Evolutionary conservation across 371 early-diverging fungal species (phyloP).

Genomic region (Batrachochytrium dendrobatidis): DNA sequence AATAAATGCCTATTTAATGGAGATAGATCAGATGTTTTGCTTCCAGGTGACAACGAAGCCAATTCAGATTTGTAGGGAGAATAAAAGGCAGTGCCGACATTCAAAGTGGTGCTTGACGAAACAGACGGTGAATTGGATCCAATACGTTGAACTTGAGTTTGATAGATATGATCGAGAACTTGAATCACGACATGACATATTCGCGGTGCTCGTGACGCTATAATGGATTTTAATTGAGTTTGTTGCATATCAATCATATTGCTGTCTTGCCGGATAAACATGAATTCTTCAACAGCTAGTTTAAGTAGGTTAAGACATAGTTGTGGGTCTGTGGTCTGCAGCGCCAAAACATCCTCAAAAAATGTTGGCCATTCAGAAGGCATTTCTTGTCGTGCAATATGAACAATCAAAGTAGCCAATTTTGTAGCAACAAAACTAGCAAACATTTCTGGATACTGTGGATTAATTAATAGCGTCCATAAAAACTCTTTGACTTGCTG

Average conservation of each 20-base stretch:
- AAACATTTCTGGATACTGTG: background rate
- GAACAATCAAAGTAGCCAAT: background rate
- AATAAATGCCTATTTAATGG: no score
- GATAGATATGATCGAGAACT: background rate
- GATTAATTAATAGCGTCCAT: background rate
- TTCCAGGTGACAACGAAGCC: no score
- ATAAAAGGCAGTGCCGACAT: no score
- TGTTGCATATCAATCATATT: background rate
- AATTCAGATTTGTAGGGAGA: no score
- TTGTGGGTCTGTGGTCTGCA: background rate
- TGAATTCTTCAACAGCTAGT: background rate
- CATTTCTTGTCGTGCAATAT: background rate
- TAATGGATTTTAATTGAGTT: background rate
- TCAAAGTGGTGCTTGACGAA: no score
- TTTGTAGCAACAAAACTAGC: background rate
- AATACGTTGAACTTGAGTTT: no score
- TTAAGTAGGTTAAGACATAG: conserved; percentile 1
- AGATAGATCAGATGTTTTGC: no score
- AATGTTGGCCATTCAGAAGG: background rate
- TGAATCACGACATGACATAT: background rate
- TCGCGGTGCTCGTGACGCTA: background rate
- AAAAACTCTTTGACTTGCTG: background rate
- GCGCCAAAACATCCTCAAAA: background rate
- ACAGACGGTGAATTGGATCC: no score
- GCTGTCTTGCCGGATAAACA: background rate